Evolutionary conservation across 202 grass and related monocot species (phyloP).

Genomic region (Setaria italica): DNA sequence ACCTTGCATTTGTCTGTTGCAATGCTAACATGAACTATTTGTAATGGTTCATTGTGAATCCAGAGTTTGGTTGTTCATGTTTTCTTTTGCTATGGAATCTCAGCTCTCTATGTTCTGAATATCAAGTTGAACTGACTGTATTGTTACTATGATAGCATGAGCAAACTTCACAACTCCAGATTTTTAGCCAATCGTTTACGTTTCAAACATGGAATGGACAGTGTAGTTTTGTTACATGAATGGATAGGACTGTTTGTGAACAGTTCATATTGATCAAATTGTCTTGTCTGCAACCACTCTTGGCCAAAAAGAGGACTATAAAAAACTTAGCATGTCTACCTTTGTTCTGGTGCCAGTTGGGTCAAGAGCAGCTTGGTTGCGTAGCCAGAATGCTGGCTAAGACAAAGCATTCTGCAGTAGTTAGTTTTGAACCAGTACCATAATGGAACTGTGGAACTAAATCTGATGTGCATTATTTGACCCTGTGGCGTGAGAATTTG

Average conservation of each 20-base stretch:
- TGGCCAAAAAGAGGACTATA: not conserved
- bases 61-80: not conserved
- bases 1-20: too few relatives aligned
- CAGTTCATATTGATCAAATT: not conserved
- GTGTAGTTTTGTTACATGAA: not conserved
- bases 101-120: not conserved
- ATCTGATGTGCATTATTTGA: not conserved
- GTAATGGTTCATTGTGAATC: not conserved
- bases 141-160: slow-evolving; percentile 12
- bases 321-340: not conserved
- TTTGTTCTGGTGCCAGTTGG: not conserved
- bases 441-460: not conserved
- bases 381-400: not conserved
- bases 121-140: not conserved
- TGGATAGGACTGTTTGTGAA: not conserved
- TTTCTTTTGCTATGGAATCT: not conserved
- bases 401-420: not conserved
- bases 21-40: too few relatives aligned
- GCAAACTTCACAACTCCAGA: not conserved
- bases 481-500: not conserved
- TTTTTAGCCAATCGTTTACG: not conserved
- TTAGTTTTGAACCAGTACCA: not conserved
- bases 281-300: not conserved
- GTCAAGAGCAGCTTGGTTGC: not conserved
- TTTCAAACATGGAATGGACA: not conserved